These are phyloP conservation scores for Hymenoscyphus fraxineus DNA, from an alignment of 2,329 filamentous ascomycete species.

Conservation along the genomic window DNA sequence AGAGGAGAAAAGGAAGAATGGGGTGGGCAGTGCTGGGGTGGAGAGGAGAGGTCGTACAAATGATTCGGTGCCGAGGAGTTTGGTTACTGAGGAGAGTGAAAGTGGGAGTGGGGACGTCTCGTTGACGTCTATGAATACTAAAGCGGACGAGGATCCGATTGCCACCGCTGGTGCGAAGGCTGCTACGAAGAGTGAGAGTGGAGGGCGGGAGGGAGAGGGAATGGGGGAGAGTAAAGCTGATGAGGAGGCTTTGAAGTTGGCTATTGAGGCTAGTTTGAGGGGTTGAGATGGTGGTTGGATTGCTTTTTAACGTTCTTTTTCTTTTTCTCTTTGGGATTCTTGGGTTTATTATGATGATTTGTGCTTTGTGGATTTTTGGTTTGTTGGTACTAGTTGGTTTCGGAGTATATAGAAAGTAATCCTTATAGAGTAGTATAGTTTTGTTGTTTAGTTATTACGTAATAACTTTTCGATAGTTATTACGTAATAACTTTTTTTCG, in stretches of 20 bases:
- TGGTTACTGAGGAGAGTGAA: background rate
- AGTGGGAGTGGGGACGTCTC: background rate
- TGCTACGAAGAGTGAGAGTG: conserved; percentile 6
- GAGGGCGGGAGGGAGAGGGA: background rate
- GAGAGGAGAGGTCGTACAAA: too few relatives aligned
- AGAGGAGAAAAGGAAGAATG: conserved; percentile 19
- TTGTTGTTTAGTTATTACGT: too few relatives aligned
- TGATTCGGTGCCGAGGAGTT: background rate
- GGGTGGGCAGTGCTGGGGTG: conserved; percentile 35
- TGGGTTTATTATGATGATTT: background rate
- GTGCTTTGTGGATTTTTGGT: too few relatives aligned
- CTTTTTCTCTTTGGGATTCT: background rate
- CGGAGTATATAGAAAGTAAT: too few relatives aligned
- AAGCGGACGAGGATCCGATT: background rate
- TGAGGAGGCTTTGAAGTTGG: conserved; percentile 53
- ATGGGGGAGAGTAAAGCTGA: conserved; percentile 38
- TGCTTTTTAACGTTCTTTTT: background rate
- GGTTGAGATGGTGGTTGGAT: background rate
- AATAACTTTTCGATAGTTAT: too few relatives aligned
- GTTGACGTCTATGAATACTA: conserved; percentile 49
- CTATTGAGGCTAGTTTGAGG: conserved; percentile 54
- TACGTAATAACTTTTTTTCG: too few relatives aligned
- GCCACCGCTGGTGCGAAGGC: background rate
- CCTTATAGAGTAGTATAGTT: too few relatives aligned
- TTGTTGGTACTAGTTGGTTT: too few relatives aligned